Evolutionary conservation across 2,329 filamentous ascomycete genomes (phyloP).

Genomic region (Phyllosticta capitalensis): DNA sequence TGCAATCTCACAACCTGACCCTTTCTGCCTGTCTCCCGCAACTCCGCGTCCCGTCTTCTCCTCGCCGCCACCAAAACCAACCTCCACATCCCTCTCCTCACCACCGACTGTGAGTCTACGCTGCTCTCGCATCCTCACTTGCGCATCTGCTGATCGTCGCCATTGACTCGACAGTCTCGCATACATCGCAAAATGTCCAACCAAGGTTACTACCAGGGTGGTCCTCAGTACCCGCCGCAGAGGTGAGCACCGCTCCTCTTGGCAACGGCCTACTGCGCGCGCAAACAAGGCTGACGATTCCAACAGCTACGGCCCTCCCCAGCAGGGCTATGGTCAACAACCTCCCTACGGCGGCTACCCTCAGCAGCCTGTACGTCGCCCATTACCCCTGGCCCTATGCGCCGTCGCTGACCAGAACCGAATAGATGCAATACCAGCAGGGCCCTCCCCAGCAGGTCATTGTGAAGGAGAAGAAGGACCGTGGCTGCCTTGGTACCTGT

Average conservation of each 20-base stretch:
- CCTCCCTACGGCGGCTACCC: slow-evolving; percentile 3
- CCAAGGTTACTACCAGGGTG: slow-evolving; percentile 26
- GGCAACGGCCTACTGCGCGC: slow-evolving; percentile 14
- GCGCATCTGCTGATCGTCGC: neutral
- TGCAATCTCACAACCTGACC: neutral
- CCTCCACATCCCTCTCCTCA: neutral
- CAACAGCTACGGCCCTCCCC: slow-evolving; percentile 19
- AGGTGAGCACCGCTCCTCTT: slow-evolving; percentile 16
- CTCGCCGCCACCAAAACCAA: neutral
- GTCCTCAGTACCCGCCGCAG: slow-evolving; percentile 29
- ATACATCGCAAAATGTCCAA: slow-evolving; percentile 22
- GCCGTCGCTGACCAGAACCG: neutral
- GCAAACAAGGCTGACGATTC: neutral
- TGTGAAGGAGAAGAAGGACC: slow-evolving; percentile 38
- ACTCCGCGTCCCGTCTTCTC: slow-evolving; percentile 6
- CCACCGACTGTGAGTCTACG: neutral
- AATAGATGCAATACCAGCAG: slow-evolving; percentile 42
- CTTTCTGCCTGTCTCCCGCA: neutral
- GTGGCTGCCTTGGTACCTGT: slow-evolving; percentile 44
- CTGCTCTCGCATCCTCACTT: neutral
- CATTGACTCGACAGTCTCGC: neutral
- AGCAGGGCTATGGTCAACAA: slow-evolving; percentile 13
- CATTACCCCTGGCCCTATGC: neutral
- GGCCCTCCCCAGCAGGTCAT: slow-evolving; percentile 33
- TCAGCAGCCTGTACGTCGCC: neutral